These are phyloP conservation scores for Alternaria sp. DNA, from an alignment of 2,329 filamentous ascomycete species.

Conservation along the genomic window DNA sequence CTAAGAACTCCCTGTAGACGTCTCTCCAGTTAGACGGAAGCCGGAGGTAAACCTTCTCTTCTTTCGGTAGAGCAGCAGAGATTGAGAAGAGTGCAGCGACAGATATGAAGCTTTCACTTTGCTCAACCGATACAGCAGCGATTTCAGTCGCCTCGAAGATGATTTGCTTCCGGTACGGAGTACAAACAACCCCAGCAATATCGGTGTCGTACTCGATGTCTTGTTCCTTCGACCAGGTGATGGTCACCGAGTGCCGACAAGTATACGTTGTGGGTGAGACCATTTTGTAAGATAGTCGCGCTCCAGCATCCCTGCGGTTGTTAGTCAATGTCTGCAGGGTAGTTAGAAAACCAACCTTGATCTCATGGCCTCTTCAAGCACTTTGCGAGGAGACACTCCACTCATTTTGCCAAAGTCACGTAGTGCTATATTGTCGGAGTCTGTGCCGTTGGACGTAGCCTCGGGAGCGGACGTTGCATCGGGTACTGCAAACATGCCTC, in stretches of 20 bases:
- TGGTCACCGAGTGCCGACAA: slow-evolving; percentile 76
- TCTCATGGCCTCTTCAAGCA: slow-evolving; percentile 88
- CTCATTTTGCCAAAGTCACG: slow-evolving; percentile 86
- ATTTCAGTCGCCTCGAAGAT: slow-evolving; percentile 78
- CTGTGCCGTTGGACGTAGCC: slow-evolving; percentile 20
- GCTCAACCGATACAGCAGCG: slow-evolving; percentile 76
- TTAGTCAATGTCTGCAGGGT: slow-evolving; percentile 1
- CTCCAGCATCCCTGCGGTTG: slow-evolving; percentile 70
- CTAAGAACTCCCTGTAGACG: slow-evolving; percentile 81
- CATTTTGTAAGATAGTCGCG: slow-evolving; percentile 71
- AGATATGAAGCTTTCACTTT: slow-evolving; percentile 88
- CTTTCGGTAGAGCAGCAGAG: slow-evolving; percentile 79
- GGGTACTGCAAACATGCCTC: slow-evolving; percentile 64
- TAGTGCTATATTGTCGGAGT: slow-evolving; percentile 67
- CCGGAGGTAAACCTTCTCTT: slow-evolving; percentile 84
- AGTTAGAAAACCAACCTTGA: slow-evolving; percentile 65
- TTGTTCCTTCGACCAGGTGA: slow-evolving; percentile 82
- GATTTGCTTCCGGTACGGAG: slow-evolving; percentile 58
- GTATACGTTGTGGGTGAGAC: slow-evolving; percentile 79
- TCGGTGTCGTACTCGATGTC: slow-evolving; percentile 57
- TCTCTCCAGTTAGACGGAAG: slow-evolving; percentile 85
- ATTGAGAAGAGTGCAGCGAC: slow-evolving; percentile 84
- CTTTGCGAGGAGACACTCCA: slow-evolving; percentile 77
- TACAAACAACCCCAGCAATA: slow-evolving; percentile 54
- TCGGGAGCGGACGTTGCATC: slow-evolving; percentile 54